A percentile compares a stretch with the other conserved stretches of the same genome.
These are phyloP conservation scores for Xylaria venustula DNA, from an alignment of 495 filamentous ascomycete species.

Conservation along the genomic window DNA sequence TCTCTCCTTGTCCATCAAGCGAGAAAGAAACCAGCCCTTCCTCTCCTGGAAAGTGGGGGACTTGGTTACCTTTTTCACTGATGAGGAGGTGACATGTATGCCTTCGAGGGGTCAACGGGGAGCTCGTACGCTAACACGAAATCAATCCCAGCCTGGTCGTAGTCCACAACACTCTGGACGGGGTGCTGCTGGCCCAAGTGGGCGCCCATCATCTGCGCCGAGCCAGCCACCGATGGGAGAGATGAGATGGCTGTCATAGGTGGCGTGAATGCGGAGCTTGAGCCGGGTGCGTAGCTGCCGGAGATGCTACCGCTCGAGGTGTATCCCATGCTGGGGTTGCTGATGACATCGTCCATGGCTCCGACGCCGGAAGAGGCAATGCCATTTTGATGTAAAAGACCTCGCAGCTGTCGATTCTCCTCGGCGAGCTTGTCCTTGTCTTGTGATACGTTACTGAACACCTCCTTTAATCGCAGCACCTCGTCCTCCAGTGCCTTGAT, in stretches of 20 bases:
- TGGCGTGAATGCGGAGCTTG: constrained; percentile 44
- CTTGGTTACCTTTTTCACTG: constrained; percentile 58
- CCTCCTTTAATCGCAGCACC: constrained; percentile 68
- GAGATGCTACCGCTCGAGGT: constrained; percentile 57
- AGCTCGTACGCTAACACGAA: constrained; percentile 90
- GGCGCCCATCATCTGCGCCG: constrained; percentile 38
- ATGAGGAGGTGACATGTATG: constrained; percentile 64
- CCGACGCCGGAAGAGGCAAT: constrained; percentile 45
- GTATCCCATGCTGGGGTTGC: constrained; percentile 46
- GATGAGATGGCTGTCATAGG: constrained; percentile 37
- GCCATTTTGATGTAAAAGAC: constrained; percentile 70
- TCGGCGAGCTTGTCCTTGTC: constrained; percentile 66
- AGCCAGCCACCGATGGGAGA: constrained; percentile 35
- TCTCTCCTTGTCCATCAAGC: constrained; percentile 24
- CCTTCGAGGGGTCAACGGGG: constrained; percentile 51
- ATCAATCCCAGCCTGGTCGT: constrained; percentile 87
- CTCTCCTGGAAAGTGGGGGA: constrained; percentile 58
- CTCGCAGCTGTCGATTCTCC: constrained; percentile 76
- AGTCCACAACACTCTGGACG: constrained; percentile 59
- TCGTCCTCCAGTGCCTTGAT: constrained; percentile 92
- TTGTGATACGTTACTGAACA: constrained; percentile 57
- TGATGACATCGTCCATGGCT: constrained; percentile 46
- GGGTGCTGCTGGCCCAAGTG: constrained; percentile 36
- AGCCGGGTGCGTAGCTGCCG: constrained; percentile 48
- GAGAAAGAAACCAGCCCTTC: constrained; percentile 20